phyloP scores from a whole-genome alignment of 495 filamentous ascomycete species.

The Aspergillus panamensis region DNA sequence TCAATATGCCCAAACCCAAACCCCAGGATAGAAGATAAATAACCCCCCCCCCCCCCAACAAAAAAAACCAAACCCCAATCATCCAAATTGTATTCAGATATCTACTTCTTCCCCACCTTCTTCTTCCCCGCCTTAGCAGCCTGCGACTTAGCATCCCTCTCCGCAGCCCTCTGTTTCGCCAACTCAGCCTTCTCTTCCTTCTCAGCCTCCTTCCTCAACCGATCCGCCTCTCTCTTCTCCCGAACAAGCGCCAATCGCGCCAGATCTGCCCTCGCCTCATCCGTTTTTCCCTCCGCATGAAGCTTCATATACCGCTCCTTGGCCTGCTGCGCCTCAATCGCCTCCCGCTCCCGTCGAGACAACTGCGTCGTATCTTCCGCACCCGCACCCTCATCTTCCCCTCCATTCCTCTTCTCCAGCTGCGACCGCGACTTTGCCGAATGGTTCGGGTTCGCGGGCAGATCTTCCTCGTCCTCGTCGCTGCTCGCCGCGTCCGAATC shows the following conservation, averaged over 20 bases:
- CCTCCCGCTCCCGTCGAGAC: slow-evolving; percentile 82
- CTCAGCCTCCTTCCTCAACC: slow-evolving; percentile 74
- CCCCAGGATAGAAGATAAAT: too few species aligned
- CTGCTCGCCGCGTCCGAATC: slow-evolving; percentile 58
- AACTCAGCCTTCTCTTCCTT: slow-evolving; percentile 67
- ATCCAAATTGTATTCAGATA: not conserved
- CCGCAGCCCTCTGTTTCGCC: slow-evolving; percentile 45
- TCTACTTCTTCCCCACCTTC: slow-evolving; percentile 21
- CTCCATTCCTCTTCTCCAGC: slow-evolving; percentile 44
- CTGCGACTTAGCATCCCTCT: slow-evolving; percentile 37
- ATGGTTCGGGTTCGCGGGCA: slow-evolving; percentile 89
- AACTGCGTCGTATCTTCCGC: slow-evolving; percentile 48
- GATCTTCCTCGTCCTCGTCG: slow-evolving; percentile 56
- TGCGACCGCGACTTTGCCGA: slow-evolving; percentile 65
- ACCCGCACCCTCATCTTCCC: slow-evolving; percentile 26
- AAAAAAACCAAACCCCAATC: not conserved
- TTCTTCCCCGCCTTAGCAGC: slow-evolving; percentile 32
- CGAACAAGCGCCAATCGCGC: slow-evolving; percentile 75
- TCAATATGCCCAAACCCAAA: too few species aligned
- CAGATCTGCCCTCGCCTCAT: slow-evolving; percentile 91
- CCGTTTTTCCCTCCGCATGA: slow-evolving; percentile 94
- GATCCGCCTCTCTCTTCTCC: slow-evolving; percentile 82
- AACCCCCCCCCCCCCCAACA: not conserved
- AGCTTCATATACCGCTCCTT: slow-evolving; percentile 91
- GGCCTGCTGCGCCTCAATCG: slow-evolving; percentile 79